Percentiles rank a stretch among this genome's conserved stretches.
Conservation (phyloP, 768 basidiomycete genomes). For the Tubosaeta brunneosetosa region DNA sequence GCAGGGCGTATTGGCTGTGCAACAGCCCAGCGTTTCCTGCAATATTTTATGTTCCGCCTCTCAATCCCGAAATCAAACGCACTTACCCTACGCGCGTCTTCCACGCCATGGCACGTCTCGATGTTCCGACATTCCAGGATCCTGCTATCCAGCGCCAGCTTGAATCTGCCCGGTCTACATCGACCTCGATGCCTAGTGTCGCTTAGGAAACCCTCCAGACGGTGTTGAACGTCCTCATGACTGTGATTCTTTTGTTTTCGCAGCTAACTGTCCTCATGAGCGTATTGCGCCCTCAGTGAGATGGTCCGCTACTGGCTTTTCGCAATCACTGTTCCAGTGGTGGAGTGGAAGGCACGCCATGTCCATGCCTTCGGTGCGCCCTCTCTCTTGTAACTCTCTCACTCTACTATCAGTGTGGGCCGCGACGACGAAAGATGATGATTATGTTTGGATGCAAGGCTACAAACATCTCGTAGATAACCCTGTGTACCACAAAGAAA, state of each 20-base stretch:
- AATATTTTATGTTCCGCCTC: slow-evolving; percentile 36
- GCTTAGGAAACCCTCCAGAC: slow-evolving; percentile 58
- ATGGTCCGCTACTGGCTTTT: slow-evolving; percentile 53
- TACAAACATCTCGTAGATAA: slow-evolving; percentile 54
- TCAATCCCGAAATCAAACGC: slow-evolving; percentile 51
- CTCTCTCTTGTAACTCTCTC: neutral
- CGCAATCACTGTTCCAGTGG: slow-evolving; percentile 46
- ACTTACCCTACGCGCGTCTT: slow-evolving; percentile 64
- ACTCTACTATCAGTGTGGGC: slow-evolving; percentile 51
- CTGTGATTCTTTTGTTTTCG: slow-evolving; percentile 48
- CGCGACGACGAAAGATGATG: slow-evolving; percentile 59
- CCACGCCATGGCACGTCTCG: slow-evolving; percentile 62
- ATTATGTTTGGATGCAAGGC: slow-evolving; percentile 63
- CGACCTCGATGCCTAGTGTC: slow-evolving; percentile 39
- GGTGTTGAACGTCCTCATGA: slow-evolving; percentile 40
- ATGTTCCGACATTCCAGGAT: slow-evolving; percentile 73
- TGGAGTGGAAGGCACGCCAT: slow-evolving; percentile 19
- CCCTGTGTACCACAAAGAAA: slow-evolving; percentile 60
- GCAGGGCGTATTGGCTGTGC: slow-evolving; percentile 54
- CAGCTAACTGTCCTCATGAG: slow-evolving; percentile 57
- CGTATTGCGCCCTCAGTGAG: slow-evolving; percentile 59
- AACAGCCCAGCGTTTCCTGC: slow-evolving; percentile 42
- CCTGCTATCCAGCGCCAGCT: slow-evolving; percentile 62
- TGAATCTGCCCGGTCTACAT: slow-evolving; percentile 46
- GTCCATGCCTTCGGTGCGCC: slow-evolving; percentile 30